Conservation (phyloP, 129 eudicot genomes). For the Heracleum sosnowskyi region DNA sequence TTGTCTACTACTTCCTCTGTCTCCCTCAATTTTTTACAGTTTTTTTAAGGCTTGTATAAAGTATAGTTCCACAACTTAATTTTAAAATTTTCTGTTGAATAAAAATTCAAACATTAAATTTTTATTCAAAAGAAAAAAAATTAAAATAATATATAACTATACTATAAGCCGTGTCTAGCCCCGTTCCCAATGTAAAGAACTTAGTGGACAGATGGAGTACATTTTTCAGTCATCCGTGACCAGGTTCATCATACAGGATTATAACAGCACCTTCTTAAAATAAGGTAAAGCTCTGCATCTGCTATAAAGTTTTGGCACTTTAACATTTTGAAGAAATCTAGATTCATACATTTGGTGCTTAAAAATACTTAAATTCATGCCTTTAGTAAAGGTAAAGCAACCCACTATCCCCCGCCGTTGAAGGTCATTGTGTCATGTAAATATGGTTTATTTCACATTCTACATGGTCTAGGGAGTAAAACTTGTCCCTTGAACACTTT, state of each 20-base stretch:
- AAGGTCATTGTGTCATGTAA: not conserved
- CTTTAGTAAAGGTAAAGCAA: slow-evolving; percentile 1
- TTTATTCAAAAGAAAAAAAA: too few relatives aligned
- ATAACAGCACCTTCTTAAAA: not conserved
- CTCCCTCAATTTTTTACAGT: too few relatives aligned
- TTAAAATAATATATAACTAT: too few relatives aligned
- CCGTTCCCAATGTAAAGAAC: too few relatives aligned
- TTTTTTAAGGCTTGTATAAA: too few relatives aligned
- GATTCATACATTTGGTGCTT: not conserved
- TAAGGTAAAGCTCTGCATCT: not conserved
- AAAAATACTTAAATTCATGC: not conserved
- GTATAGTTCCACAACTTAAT: too few relatives aligned
- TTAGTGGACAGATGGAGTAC: too few relatives aligned
- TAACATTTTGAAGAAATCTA: not conserved
- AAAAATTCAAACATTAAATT: too few relatives aligned
- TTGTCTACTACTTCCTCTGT: too few relatives aligned
- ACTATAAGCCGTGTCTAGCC: too few relatives aligned
- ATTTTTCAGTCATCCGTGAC: not conserved
- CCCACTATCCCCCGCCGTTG: not conserved
- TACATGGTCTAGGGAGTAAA: not conserved
- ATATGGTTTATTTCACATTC: not conserved
- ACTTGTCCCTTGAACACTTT: not conserved
- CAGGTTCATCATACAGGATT: not conserved
- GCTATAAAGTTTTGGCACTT: not conserved
- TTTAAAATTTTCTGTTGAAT: too few relatives aligned